phyloP scores from a whole-genome alignment of 345 rosid genomes.

The Citrus sinensis region DNA sequence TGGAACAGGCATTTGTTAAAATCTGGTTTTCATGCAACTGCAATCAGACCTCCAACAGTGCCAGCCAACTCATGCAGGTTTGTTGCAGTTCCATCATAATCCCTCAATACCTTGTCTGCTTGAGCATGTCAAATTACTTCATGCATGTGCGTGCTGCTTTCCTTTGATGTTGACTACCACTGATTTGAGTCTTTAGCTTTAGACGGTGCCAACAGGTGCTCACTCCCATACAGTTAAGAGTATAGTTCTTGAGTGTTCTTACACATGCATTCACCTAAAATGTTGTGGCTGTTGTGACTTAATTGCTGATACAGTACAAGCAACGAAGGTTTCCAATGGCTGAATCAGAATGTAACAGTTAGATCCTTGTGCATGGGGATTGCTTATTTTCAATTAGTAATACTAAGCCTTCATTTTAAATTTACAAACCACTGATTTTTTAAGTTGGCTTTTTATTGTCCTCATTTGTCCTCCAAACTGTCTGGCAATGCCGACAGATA shows the following conservation, averaged over 20 bases:
- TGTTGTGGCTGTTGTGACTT: neutral
- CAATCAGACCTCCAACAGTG: slow-evolving; percentile 96
- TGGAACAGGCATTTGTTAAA: slow-evolving; percentile 58
- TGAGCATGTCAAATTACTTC: neutral
- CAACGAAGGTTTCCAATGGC: neutral
- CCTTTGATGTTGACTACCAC: neutral
- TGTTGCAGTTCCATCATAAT: neutral
- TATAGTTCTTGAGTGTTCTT: neutral
- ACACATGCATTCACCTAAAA: neutral
- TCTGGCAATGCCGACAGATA: neutral
- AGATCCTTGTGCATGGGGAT: neutral
- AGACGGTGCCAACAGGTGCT: neutral
- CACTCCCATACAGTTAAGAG: neutral
- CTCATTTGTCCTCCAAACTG: neutral
- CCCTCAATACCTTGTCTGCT: neutral
- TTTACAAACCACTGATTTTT: neutral
- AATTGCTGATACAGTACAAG: too few relatives aligned
- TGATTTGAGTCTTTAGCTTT: neutral
- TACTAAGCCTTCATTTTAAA: neutral
- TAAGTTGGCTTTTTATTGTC: neutral
- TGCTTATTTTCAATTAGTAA: neutral
- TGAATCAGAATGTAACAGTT: neutral
- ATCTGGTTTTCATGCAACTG: slow-evolving; percentile 91
- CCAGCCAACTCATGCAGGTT: slow-evolving; percentile 97
- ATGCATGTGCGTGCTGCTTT: neutral